Percentiles rank a stretch among this genome's conserved stretches.
These are phyloP conservation scores for Pseudogymnoascus sp. DNA, from an alignment of 2,329 filamentous ascomycete species.

Conservation along the genomic window DNA sequence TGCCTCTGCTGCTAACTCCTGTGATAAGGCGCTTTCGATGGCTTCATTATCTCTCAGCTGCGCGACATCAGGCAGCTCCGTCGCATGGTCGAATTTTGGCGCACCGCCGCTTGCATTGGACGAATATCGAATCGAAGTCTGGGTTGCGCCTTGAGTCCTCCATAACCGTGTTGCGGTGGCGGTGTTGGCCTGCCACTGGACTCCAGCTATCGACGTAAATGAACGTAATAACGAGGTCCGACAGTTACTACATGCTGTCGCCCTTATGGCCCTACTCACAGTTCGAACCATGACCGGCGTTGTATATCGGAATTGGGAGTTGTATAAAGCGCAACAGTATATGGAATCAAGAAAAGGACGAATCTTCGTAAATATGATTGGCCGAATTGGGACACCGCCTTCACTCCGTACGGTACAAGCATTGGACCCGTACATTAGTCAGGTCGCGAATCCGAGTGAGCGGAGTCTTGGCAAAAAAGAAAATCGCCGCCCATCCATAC, in stretches of 20 bases:
- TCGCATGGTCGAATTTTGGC: background rate
- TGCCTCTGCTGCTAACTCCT: background rate
- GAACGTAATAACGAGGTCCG: constrained; percentile 24
- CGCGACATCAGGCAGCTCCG: background rate
- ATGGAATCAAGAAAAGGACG: constrained; percentile 1
- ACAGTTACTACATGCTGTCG: constrained; percentile 27
- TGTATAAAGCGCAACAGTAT: background rate
- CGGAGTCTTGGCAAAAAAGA: constrained; percentile 11
- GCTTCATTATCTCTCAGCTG: background rate
- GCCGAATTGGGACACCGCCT: constrained; percentile 4
- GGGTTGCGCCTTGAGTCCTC: constrained; percentile 2
- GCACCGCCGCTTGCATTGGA: background rate
- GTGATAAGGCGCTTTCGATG: background rate
- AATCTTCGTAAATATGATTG: background rate
- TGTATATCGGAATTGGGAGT: background rate
- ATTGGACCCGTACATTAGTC: constrained; percentile 5
- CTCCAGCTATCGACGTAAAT: constrained; percentile 21
- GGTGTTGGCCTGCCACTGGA: constrained; percentile 3
- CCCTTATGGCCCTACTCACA: constrained; percentile 23
- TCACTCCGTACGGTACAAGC: background rate
- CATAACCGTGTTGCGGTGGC: constrained; percentile 1
- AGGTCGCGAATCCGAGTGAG: background rate
- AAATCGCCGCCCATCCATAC: constrained; percentile 9
- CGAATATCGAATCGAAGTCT: constrained; percentile 1
- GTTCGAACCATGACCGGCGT: constrained; percentile 13